These are phyloP conservation scores for Lentinula raphanica DNA, from an alignment of 768 basidiomycete genomes.

Conservation along the genomic window DNA sequence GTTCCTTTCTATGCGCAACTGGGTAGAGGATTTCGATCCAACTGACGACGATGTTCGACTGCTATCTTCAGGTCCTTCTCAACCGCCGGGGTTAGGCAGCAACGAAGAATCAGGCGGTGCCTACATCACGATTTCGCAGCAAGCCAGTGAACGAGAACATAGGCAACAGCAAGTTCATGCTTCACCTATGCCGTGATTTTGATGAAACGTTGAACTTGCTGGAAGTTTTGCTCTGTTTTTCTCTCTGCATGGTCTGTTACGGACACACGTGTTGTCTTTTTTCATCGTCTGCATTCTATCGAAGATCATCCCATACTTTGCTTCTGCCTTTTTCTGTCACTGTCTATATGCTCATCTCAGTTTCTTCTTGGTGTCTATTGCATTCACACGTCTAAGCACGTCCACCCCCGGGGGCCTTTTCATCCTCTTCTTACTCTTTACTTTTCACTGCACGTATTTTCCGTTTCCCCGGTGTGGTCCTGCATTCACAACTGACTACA, in stretches of 20 bases:
- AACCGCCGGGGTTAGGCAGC: constrained; percentile 63
- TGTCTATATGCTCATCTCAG: constrained; percentile 8
- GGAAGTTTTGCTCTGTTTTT: constrained; percentile 9
- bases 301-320: constrained; percentile 11
- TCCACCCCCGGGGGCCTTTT: constrained; percentile 22
- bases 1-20: constrained; percentile 74
- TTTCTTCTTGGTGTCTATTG: constrained; percentile 6
- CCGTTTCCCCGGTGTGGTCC: constrained; percentile 4
- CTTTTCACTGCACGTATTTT: constrained; percentile 22
- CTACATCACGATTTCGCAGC: constrained; percentile 81
- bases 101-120: constrained; percentile 77
- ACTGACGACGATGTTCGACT: constrained; percentile 56
- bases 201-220: constrained; percentile 16
- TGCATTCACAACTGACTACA: constrained; percentile 1
- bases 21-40: constrained; percentile 73
- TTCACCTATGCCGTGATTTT: constrained; percentile 19
- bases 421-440: constrained; percentile 17
- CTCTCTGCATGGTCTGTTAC: constrained; percentile 18
- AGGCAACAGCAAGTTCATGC: constrained; percentile 26
- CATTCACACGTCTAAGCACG: constrained; percentile 18
- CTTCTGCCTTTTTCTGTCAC: constrained; percentile 14
- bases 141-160: constrained; percentile 68
- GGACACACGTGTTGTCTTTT: constrained; percentile 10
- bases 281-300: constrained; percentile 18
- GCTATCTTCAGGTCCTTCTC: constrained; percentile 47